These are phyloP conservation scores for Apiotrichum mycotoxinovorans DNA, from an alignment of 1,284 basidiomycete species.

Conservation along the genomic window DNA sequence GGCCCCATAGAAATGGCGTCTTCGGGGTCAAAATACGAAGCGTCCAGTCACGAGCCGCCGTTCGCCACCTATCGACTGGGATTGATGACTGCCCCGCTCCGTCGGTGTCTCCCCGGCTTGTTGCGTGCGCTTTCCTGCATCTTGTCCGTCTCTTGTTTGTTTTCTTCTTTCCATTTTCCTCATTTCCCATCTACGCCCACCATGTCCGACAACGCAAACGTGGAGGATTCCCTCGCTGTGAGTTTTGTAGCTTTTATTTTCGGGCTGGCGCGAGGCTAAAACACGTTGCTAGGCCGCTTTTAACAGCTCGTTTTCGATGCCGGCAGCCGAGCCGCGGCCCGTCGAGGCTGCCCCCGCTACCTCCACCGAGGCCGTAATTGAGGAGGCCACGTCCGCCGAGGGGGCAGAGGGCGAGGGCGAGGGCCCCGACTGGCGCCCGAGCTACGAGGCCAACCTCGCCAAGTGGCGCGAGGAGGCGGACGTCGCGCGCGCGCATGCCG, in stretches of 20 bases:
- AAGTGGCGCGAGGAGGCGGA: slow-evolving; percentile 71
- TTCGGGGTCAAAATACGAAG: not conserved
- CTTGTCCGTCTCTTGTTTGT: not conserved
- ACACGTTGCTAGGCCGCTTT: slow-evolving; percentile 40
- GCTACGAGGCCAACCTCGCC: slow-evolving; percentile 66
- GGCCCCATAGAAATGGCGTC: slow-evolving; percentile 5
- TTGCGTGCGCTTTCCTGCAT: not conserved
- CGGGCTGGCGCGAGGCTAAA: not conserved
- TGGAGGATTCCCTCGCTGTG: slow-evolving; percentile 44
- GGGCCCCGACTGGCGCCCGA: slow-evolving; percentile 55
- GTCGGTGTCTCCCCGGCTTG: not conserved
- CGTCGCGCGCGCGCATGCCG: slow-evolving; percentile 68
- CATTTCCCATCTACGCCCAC: not conserved
- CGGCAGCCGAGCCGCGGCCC: slow-evolving; percentile 30
- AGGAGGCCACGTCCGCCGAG: slow-evolving; percentile 3
- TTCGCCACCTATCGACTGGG: not conserved
- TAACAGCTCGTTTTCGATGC: slow-evolving; percentile 43
- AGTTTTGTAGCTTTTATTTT: slow-evolving; percentile 15
- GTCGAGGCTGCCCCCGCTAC: slow-evolving; percentile 3
- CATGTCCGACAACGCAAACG: slow-evolving; percentile 40
- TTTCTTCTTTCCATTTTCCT: not conserved
- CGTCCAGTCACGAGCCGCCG: not conserved
- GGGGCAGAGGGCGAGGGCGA: slow-evolving; percentile 20
- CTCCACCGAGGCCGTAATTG: not conserved
- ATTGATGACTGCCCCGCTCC: not conserved